Evolutionary conservation across 2,329 filamentous ascomycete genomes (phyloP).

Genomic region (Plenodomus lindquistii): DNA sequence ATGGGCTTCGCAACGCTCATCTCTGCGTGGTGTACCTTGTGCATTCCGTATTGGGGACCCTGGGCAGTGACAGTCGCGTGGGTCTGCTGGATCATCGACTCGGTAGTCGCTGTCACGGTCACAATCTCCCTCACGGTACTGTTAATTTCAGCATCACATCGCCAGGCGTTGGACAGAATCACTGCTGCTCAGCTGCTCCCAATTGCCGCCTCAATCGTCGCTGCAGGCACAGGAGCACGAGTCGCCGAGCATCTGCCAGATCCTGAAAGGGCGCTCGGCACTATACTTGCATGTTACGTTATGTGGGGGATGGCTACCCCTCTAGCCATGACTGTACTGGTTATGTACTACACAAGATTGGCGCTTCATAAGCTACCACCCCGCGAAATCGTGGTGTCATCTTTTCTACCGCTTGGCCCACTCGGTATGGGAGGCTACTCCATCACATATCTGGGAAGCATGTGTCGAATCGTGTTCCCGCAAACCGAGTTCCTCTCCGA

Average conservation of each 20-base stretch:
- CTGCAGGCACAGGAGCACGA: conserved; percentile 66
- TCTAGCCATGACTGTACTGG: conserved; percentile 64
- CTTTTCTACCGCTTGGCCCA: conserved; percentile 69
- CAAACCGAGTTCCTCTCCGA: conserved; percentile 43
- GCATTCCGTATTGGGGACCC: conserved; percentile 62
- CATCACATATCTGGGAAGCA: conserved; percentile 56
- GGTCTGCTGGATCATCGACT: conserved; percentile 56
- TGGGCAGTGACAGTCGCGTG: conserved; percentile 56
- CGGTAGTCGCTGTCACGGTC: conserved; percentile 48
- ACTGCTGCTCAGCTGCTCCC: conserved; percentile 69
- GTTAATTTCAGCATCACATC: conserved; percentile 53
- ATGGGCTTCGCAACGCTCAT: conserved; percentile 72
- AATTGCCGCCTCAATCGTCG: conserved; percentile 68
- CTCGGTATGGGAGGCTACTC: conserved; percentile 68
- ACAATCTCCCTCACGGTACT: conserved; percentile 56
- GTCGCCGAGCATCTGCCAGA: conserved; percentile 64
- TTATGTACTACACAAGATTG: conserved; percentile 71
- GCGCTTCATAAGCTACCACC: conserved; percentile 68
- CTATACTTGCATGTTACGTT: conserved; percentile 67
- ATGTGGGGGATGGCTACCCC: conserved; percentile 69
- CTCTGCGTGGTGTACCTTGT: conserved; percentile 65
- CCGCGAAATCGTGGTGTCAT: conserved; percentile 68
- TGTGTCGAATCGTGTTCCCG: conserved; percentile 49
- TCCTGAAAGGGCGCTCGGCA: conserved; percentile 60
- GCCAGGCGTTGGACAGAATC: conserved; percentile 50